Percentiles rank a stretch among this genome's conserved stretches.
phyloP scores from a whole-genome alignment of 805 yeast genomes.

The Kluyveromyces lactis region DNA sequence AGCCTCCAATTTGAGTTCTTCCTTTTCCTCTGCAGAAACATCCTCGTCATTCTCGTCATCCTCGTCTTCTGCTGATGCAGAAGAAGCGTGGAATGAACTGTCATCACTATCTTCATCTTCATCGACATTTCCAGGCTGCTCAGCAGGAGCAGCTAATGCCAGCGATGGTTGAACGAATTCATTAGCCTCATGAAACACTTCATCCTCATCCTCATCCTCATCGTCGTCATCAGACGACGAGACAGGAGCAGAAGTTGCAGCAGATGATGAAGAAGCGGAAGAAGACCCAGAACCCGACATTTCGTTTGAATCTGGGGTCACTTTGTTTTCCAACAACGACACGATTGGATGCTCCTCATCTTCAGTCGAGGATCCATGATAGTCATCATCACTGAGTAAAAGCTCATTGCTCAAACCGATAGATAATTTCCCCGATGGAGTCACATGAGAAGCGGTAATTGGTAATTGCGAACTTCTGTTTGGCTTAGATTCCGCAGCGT shows the following conservation, averaged over 20 bases:
- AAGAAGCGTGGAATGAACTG: slow-evolving; percentile 3
- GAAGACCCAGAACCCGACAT: neutral
- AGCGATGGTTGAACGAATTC: slow-evolving; percentile 16
- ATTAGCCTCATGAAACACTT: slow-evolving; percentile 19
- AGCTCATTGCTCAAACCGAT: neutral
- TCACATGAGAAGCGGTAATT: too few relatives aligned
- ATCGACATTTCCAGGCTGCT: slow-evolving; percentile 23
- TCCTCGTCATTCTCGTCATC: slow-evolving; percentile 18
- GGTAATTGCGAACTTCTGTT: too few relatives aligned
- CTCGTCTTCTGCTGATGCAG: neutral
- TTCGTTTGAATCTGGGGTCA: neutral
- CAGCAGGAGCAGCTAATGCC: neutral
- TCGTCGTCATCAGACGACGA: slow-evolving; percentile 2
- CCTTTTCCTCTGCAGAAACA: slow-evolving; percentile 7
- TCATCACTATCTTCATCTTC: slow-evolving; percentile 28
- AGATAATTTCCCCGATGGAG: neutral
- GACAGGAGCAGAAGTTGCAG: neutral
- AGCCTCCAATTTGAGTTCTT: slow-evolving; percentile 29
- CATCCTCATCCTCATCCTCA: slow-evolving; percentile 10
- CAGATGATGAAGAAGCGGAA: neutral
- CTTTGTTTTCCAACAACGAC: neutral
- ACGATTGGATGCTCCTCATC: neutral
- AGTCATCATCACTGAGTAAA: slow-evolving; percentile 4
- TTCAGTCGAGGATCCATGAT: slow-evolving; percentile 2
- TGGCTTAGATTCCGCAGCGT: neutral